Base-by-base conservation (phyloP, 208 protist genomes). In the Strigomonas galati region DNA sequence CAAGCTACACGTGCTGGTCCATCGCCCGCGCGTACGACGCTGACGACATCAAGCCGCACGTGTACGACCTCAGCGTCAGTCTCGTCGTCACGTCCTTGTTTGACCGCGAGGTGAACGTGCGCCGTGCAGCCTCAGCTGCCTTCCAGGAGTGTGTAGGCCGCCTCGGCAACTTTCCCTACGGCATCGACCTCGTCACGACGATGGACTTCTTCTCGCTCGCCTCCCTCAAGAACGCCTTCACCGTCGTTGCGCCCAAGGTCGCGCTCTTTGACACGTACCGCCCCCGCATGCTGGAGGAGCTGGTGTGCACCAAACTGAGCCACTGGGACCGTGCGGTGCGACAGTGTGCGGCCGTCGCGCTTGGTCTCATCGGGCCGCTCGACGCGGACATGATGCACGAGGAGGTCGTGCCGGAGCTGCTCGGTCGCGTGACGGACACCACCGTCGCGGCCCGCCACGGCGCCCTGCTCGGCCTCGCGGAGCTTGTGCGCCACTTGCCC, bases 1-100 rank as follows among this genome's bases (percentile, higher is more conserved):
- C 98, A 53, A 99, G 97, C 72, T 99, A 99, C 81, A 87, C 98
- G 1, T 97, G 88, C 76, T 99, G 98, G 98, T 98, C 98, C 28
- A 94, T 99, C 28, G 98, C 98, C 7, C 88, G 98, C 54, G 97
- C 98, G 7, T 99, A 99, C 80, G 89, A 95, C 53, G 84, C 95
- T 10, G 54, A 55, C 0, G 84, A 98, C 57, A 81, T 99, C 32
- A 65, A 76, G 44, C 59, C 66, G 43, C 84, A 98, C 73, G 90
- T 98, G 28, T 68, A 82, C 31, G 49, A 71, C 37, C 77, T 98
- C 19, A 87, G 85, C 57, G 72, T 71, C 1, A 68, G 71, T 17
- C 81, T 98, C 44, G 74, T 98, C 37, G 79, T 94, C 5, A 84
- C 87, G 1, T 79, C 93, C 0, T 65, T 96, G 15, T 97, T 95